Percentiles rank a stretch among this genome's conserved stretches.
phyloP scores from a whole-genome alignment of 2,329 filamentous ascomycete genomes.

The Microascus cirrosus region DNA sequence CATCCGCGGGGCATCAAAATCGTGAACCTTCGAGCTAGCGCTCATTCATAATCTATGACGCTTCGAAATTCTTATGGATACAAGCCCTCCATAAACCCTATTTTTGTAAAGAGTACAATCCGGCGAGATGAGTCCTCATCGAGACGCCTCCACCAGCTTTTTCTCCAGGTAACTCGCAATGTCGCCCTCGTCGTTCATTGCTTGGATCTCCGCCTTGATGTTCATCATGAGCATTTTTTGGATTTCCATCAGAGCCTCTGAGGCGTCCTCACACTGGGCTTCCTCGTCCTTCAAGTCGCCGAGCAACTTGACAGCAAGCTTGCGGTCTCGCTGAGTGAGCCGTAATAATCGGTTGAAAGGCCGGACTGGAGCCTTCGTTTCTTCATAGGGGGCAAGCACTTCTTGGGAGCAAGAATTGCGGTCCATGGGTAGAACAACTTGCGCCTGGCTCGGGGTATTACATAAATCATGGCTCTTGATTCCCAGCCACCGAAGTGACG shows the following conservation, averaged over 20 bases:
- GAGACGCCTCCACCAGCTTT: slow-evolving; percentile 16
- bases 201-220: slow-evolving; percentile 68
- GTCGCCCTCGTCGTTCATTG: slow-evolving; percentile 45
- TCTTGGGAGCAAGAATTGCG: background rate
- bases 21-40: background rate
- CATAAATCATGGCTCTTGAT: slow-evolving; percentile 29
- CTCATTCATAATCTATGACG: background rate
- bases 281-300: slow-evolving; percentile 21
- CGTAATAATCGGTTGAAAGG: slow-evolving; percentile 11
- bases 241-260: slow-evolving; percentile 41
- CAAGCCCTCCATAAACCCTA: background rate
- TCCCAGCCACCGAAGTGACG: slow-evolving; percentile 54
- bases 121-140: background rate
- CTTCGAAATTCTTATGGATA: background rate
- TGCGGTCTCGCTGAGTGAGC: slow-evolving; percentile 46
- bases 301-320: slow-evolving; percentile 43
- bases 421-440: background rate
- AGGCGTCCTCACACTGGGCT: slow-evolving; percentile 16
- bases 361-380: background rate
- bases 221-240: slow-evolving; percentile 66
- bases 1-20: background rate
- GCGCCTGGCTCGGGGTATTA: background rate
- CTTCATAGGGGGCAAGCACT: background rate
- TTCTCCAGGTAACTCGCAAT: slow-evolving; percentile 37
- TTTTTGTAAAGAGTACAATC: background rate